Conservation (phyloP, 2,329 filamentous ascomycete species). For the Escovopsis sp. region DNA sequence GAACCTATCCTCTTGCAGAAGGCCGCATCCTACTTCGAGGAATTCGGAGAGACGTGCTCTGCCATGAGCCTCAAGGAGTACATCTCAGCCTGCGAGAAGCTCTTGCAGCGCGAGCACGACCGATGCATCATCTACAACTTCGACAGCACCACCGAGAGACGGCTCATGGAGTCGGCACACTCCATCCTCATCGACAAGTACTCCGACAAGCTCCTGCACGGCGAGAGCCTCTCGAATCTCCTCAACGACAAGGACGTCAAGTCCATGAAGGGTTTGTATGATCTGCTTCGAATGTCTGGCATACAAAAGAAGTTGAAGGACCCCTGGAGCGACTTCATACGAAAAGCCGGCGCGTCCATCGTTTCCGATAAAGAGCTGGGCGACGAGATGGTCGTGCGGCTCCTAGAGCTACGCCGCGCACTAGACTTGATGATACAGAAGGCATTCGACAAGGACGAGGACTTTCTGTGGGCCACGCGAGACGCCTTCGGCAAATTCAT, state of each 20-base stretch:
- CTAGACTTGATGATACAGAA: conserved; percentile 64
- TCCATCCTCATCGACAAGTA: conserved; percentile 55
- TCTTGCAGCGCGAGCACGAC: conserved; percentile 58
- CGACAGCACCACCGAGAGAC: conserved; percentile 67
- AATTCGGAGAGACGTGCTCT: conserved; percentile 55
- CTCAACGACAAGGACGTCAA: conserved; percentile 54
- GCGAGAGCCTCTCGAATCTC: conserved; percentile 54
- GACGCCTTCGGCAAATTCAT: conserved; percentile 84
- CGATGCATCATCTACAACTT: conserved; percentile 72
- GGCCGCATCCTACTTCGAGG: conserved; percentile 52
- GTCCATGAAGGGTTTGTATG: conserved; percentile 63
- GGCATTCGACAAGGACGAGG: conserved; percentile 64
- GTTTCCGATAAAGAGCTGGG: conserved; percentile 66
- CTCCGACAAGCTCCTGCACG: conserved; percentile 49
- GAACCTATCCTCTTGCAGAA: conserved; percentile 58
- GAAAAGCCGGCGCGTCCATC: conserved; percentile 57
- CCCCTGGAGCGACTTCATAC: conserved; percentile 70
- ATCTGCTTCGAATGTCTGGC: conserved; percentile 55
- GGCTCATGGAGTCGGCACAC: conserved; percentile 61
- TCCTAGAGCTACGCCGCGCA: conserved; percentile 67
- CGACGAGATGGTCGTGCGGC: conserved; percentile 71
- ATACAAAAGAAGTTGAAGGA: conserved; percentile 55
- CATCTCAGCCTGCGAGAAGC: conserved; percentile 50
- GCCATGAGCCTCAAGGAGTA: conserved; percentile 56
- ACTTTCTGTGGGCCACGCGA: conserved; percentile 61